Percentiles rank a stretch among this genome's conserved stretches.
These are phyloP conservation scores for Verticillium dahliae DNA, from an alignment of 2,329 filamentous ascomycete species.

Conservation along the genomic window DNA sequence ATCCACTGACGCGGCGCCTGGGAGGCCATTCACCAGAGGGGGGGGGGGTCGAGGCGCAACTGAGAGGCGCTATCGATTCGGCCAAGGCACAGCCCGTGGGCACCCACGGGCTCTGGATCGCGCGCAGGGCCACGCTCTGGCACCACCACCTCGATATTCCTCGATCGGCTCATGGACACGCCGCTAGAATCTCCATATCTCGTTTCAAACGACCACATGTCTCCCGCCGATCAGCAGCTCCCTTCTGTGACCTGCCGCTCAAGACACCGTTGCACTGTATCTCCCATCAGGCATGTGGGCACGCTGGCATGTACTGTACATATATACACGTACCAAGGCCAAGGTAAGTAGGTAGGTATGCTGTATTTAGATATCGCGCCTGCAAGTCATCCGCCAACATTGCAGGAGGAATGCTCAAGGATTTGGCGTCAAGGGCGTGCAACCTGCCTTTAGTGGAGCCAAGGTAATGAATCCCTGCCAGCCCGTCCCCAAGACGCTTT, in stretches of 20 bases:
- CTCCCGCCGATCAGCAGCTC: no score
- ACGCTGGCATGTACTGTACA: not conserved
- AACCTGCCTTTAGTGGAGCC: not conserved
- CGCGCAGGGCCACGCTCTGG: not conserved
- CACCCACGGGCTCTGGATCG: not conserved
- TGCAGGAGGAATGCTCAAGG: not conserved
- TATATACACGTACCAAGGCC: not conserved
- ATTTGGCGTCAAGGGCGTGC: not conserved
- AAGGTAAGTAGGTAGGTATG: not conserved
- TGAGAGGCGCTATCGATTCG: not conserved
- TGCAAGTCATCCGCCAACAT: not conserved
- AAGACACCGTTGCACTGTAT: no score
- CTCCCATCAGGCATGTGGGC: no score
- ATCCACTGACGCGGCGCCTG: not conserved
- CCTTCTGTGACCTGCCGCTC: no score
- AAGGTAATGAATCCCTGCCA: not conserved
- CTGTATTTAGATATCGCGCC: not conserved
- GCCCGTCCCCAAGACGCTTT: not conserved
- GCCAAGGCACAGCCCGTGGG: not conserved
- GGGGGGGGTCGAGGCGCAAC: not conserved
- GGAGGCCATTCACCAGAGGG: not conserved
- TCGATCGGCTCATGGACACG: no score
- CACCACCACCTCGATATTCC: not conserved
- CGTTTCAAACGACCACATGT: no score
- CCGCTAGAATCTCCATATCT: no score